Evolutionary conservation across 2,329 filamentous ascomycete species (phyloP), one percentile per base, ranked within the genome.

Genomic region (Aspergillus novofumigatus): DNA sequence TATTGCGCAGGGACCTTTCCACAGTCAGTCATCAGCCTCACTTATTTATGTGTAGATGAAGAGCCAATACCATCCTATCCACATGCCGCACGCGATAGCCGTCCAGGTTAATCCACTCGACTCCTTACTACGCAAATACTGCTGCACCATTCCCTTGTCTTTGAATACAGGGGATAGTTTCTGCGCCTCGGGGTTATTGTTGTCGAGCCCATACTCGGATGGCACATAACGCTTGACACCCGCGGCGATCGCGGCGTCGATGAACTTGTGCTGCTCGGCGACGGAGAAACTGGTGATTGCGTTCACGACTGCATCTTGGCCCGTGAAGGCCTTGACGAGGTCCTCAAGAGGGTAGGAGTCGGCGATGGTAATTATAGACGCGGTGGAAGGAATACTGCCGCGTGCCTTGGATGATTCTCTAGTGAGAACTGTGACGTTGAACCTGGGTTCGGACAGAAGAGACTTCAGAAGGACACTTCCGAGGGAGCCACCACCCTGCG

Each of bases 311-410:
- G 57, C 59, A 25, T 64, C 62, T 42, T 64, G 60, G 10, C 56
- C 62, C 10, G 48, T 17, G 55, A 62, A 64, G 20, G 62, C 62
- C n/a, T n/a, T n/a, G n/a, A n/a, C n/a, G n/a, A n/a, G n/a, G n/a
- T n/a, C n/a, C n/a, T n/a, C n/a, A n/a, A n/a, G n/a, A n/a, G n/a
- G n/a, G n/a, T n/a, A n/a, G n/a, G n/a, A n/a, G n/a, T n/a, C n/a
- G n/a, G n/a, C n/a, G n/a, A n/a, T n/a, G n/a, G n/a, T n/a, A n/a
- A n/a, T n/a, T n/a, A n/a, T n/a, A n/a, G n/a, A n/a, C n/a, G n/a
- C n/a, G n/a, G n/a, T n/a, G n/a, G n/a, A n/a, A n/a, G n/a, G n/a
- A n/a, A n/a, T n/a, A n/a, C n/a, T n/a, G n/a, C n/a, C n/a, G n/a
- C n/a, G n/a, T n/a, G n/a, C n/a, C n/a, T n/a, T n/a, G n/a, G n/a